A percentile compares a stretch with the other conserved stretches of the same genome.
Conservation (phyloP, 2,329 filamentous ascomycete genomes). For the Fusarium lyarnte region DNA sequence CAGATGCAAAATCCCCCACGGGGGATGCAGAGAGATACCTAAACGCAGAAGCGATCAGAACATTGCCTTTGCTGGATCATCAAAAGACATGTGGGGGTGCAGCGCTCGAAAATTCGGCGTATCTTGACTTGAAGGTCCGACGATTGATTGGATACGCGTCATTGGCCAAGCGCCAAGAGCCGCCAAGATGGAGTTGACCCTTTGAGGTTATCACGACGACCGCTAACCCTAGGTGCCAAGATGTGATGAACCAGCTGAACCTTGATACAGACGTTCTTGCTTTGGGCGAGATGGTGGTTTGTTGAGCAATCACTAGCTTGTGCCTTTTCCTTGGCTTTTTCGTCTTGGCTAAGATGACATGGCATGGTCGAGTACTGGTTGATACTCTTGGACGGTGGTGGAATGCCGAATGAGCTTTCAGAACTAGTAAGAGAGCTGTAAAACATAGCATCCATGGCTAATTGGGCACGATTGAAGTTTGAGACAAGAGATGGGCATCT, state of each 20-base stretch:
- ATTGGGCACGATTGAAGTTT: neutral
- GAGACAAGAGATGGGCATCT: slow-evolving; percentile 6
- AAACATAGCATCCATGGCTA: neutral
- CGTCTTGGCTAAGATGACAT: neutral
- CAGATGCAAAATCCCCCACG: slow-evolving; percentile 6
- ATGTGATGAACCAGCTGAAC: slow-evolving; percentile 31
- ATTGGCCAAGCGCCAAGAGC: slow-evolving; percentile 37
- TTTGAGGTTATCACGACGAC: slow-evolving; percentile 28
- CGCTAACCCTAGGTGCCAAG: slow-evolving; percentile 28
- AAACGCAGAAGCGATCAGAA: slow-evolving; percentile 8
- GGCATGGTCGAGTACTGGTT: neutral
- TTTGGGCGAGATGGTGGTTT: slow-evolving; percentile 30
- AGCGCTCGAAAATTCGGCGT: slow-evolving; percentile 11
- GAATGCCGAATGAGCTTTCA: slow-evolving; percentile 17
- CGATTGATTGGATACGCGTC: slow-evolving; percentile 29
- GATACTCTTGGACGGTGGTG: slow-evolving; percentile 12
- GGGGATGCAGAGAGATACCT: slow-evolving; percentile 3
- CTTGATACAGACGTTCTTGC: slow-evolving; percentile 32
- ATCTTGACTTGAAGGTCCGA: neutral
- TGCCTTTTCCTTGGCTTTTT: neutral
- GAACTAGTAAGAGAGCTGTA: neutral
- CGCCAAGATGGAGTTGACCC: slow-evolving; percentile 23
- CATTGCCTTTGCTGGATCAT: neutral
- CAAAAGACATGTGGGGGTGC: neutral
- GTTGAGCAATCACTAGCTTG: slow-evolving; percentile 19